Base-by-base conservation (phyloP, 495 filamentous ascomycete genomes). In the Wilcoxina mikolae region DNA sequence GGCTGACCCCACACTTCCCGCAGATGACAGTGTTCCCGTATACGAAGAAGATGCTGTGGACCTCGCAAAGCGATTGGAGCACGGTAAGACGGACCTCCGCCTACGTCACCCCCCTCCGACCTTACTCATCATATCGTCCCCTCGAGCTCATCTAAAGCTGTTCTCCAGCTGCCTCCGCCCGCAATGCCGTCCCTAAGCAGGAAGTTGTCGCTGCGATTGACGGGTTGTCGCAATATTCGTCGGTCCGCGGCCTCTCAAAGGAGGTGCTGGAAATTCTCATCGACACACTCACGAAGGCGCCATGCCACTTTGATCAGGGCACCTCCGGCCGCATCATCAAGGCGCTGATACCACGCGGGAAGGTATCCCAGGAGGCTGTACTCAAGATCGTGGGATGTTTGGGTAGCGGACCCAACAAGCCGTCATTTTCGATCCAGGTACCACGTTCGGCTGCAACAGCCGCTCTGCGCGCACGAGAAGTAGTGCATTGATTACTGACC, bases 391-490 rank as follows among this genome's bases (percentile, higher is more conserved):
- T 93, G 20, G 82, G 82, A 48, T 79, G 75, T 51, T 75, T 94
- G 35, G 88, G 88, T 10, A 80, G 85, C 60, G 86, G 84, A 60
- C 78, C 79, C 62, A 74, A 76, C 56, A 95, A 93, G 63, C 82
- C 87, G 17, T 79, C 79, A 12, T 73, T 78, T n/a, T 69, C 74
- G 38, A 80, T 80, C 3, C 88, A 83, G 65, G 63, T 65, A 62
- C 60, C 29, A 18, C 45, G 4, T 11, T 26, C 15, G 23, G 33
- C 33, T 38, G 33, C 17, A 38, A 9, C 45, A 11, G 23, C 7
- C 22, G 7, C 9, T 28, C 31, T 35, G 31, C 42, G 42, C 9
- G n/a, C n/a, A n/a, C n/a, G n/a, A n/a, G n/a, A n/a, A n/a, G n/a
- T n/a, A n/a, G n/a, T n/a, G n/a, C n/a, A n/a, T n/a, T n/a, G n/a